A percentile compares a stretch with the other conserved stretches of the same genome.
These are phyloP conservation scores for Noccaea bulbosa DNA, from an alignment of 345 rosid species.

Conservation along the genomic window DNA sequence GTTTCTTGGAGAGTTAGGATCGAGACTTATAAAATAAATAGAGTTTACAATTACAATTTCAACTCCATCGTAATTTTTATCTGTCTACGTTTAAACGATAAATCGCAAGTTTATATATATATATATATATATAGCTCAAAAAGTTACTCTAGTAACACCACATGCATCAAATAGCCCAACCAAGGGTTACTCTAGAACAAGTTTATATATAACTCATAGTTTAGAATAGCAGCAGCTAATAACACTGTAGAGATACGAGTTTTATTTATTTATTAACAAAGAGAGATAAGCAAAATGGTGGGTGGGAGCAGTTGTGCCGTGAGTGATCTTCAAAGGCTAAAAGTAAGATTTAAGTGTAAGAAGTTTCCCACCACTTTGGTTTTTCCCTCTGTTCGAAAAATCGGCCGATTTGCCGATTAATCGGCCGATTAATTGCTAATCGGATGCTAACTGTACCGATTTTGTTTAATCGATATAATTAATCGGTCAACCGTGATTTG, in stretches of 20 bases:
- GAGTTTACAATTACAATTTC: background rate
- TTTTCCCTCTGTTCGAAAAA: no score
- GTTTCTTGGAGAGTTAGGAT: slow-evolving; percentile 8
- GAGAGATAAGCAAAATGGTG: slow-evolving; percentile 29
- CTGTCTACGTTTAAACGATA: no score
- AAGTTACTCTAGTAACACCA: no score
- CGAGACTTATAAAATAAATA: background rate
- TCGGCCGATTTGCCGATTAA: no score
- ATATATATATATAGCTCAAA: no score
- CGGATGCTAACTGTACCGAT: no score
- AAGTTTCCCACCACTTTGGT: slow-evolving; percentile 43
- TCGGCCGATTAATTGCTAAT: no score
- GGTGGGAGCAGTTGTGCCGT: slow-evolving; percentile 47
- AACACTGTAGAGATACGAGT: no score
- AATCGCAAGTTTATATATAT: no score
- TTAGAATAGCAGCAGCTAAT: background rate
- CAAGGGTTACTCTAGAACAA: slow-evolving; percentile 4
- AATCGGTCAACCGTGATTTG: no score
- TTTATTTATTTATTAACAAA: background rate
- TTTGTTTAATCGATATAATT: no score
- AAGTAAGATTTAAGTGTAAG: slow-evolving; percentile 28
- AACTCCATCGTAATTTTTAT: background rate
- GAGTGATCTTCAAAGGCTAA: slow-evolving; percentile 42
- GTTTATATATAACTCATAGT: background rate
- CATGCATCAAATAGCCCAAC: no score